Evolutionary conservation across 805 yeast genomes (phyloP), one percentile per base, ranked within the genome.

Genomic region (Kluyveromyces nonfermentans): DNA sequence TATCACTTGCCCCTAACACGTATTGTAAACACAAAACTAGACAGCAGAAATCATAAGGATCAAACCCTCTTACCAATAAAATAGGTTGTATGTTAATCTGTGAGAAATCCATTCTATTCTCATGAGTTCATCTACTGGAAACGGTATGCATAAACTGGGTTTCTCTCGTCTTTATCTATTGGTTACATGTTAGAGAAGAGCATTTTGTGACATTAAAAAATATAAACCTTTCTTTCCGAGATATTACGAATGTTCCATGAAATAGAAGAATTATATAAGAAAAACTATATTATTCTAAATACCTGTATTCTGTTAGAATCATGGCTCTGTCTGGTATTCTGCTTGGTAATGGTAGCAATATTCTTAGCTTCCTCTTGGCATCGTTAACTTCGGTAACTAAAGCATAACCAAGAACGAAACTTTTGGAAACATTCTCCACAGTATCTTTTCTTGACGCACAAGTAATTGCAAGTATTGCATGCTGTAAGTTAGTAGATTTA

Each of bases 301-400:
- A 93, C 51, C 95, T 80, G 53, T 78, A 79, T 33, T 78, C 77
- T 1, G 97, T 95, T 39, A 89, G 65, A 2, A 93, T 60, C 54
- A 86, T 70, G 2, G 84, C 79, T 49, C 80, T 77, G 20, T 79
- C 72, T 0, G 98, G 98, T 19, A 89, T 67, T 34, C 81, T 68
- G 1, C 95, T 94, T 2, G 96, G 96, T 5, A 86, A 82, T 0
- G 99, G 97, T 48, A 88, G 70, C 48, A 90, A 68, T 7, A 93
- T 70, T 54, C 81, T 81, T 44, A 85, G 57, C 52, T 76, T 82
- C 14, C 75, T 72, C 55, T 80, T 81, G 14, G 75, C 67, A 50
- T 90, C 97, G 55, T 89, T 95, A 18, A 79, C 85, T 49, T 78
- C 81, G 15, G 72, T 65, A 9, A 60, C 76, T 49, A 85, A 82